Conservation (phyloP, 768 basidiomycete genomes). For the Gelatoporia subvermispora region DNA sequence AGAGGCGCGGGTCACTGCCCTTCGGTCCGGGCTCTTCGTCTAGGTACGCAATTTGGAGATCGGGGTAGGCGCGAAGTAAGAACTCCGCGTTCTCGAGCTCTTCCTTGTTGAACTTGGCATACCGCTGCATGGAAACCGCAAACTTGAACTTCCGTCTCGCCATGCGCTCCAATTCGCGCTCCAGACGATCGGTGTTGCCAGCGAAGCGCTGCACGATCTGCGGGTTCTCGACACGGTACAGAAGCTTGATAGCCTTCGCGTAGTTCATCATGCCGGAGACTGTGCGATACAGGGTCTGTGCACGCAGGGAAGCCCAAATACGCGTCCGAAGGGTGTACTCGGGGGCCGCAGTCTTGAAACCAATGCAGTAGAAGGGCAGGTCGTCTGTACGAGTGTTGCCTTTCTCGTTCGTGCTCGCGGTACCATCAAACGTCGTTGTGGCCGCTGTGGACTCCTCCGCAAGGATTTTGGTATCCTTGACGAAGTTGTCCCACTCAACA, state of each 20-base stretch:
- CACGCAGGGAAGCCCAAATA: slow-evolving; percentile 98
- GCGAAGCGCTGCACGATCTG: slow-evolving; percentile 95
- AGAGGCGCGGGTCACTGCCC: slow-evolving; percentile 83
- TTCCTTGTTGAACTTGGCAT: slow-evolving; percentile 98
- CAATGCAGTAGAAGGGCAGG: slow-evolving; percentile 98
- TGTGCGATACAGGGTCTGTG: slow-evolving; percentile 96
- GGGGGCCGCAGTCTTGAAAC: slow-evolving; percentile 98
- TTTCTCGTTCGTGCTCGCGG: slow-evolving; percentile 68
- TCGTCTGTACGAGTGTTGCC: slow-evolving; percentile 69
- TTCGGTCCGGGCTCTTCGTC: slow-evolving; percentile 93
- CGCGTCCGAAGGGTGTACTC: slow-evolving; percentile 98
- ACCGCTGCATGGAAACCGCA: slow-evolving; percentile 96
- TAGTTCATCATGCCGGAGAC: slow-evolving; percentile 99
- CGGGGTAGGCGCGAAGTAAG: slow-evolving; percentile 94
- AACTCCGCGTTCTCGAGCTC: slow-evolving; percentile 99
- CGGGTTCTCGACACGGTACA: slow-evolving; percentile 98
- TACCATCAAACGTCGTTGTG: slow-evolving; percentile 41
- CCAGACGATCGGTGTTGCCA: slow-evolving; percentile 93
- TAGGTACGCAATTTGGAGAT: slow-evolving; percentile 95
- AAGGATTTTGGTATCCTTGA: slow-evolving; percentile 98
- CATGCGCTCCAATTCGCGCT: slow-evolving; percentile 96
- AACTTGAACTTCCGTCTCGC: slow-evolving; percentile 98
- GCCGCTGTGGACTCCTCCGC: slow-evolving; percentile 72
- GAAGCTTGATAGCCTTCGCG: slow-evolving; percentile 97
- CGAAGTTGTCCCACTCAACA: slow-evolving; percentile 99